Conservation (phyloP, 2,329 filamentous ascomycete genomes). For the Aureobasidium pullulans region DNA sequence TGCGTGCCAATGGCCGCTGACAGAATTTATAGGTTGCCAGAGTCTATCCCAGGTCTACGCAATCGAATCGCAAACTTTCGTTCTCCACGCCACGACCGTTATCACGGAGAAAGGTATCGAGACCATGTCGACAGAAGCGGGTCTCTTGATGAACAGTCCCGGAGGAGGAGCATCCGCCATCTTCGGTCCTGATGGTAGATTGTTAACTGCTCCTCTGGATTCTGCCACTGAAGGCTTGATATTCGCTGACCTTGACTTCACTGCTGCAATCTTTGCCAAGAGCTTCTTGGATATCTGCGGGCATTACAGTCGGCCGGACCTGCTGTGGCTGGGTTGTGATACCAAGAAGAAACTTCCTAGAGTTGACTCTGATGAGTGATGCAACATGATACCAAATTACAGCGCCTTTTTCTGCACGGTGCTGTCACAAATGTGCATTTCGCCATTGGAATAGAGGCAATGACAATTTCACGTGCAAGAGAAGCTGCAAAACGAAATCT, state of each 20-base stretch:
- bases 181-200: constrained; percentile 46
- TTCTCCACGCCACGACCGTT: constrained; percentile 46
- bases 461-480: no score
- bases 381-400: no score
- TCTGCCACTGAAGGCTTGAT: constrained; percentile 42
- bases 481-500: no score
- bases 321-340: constrained; percentile 44
- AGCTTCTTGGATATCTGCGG: constrained; percentile 41
- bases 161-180: constrained; percentile 45
- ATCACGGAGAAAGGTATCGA: constrained; percentile 39
- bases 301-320: constrained; percentile 46
- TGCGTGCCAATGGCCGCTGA: background rate
- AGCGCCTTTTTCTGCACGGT: no score
- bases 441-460: no score
- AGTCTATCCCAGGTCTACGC: constrained; percentile 48
- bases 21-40: constrained; percentile 27
- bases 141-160: constrained; percentile 33
- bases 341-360: constrained; percentile 22
- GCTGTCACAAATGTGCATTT: no score
- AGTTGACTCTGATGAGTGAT: background rate
- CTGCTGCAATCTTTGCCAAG: constrained; percentile 33
- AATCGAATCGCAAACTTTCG: constrained; percentile 49
- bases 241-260: constrained; percentile 45
- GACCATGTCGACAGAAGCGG: constrained; percentile 34
- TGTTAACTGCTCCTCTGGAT: constrained; percentile 34